Percentiles rank a stretch among this genome's conserved stretches.
phyloP scores from a whole-genome alignment of 2,329 filamentous ascomycete species.

The Corinectria fuckeliana region DNA sequence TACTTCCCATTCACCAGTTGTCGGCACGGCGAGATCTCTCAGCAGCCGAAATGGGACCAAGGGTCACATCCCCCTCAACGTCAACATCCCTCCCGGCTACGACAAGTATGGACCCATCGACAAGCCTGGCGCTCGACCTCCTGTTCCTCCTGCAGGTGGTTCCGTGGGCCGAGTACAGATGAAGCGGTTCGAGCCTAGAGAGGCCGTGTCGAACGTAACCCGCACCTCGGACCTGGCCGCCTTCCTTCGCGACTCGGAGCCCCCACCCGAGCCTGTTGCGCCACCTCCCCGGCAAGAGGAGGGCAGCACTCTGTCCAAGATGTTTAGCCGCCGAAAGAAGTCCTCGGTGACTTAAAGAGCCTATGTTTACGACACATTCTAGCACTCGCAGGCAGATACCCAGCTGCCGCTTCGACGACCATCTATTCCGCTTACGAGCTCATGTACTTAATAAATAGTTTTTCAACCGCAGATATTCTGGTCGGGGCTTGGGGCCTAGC shows the following conservation, averaged over 20 bases:
- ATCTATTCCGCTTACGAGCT: conserved; percentile 35
- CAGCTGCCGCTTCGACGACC: conserved; percentile 24
- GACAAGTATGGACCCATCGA: conserved; percentile 50
- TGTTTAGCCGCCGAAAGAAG: conserved; percentile 60
- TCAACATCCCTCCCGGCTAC: conserved; percentile 54
- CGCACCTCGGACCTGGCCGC: conserved; percentile 73
- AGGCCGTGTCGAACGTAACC: conserved; percentile 56
- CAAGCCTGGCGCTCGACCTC: conserved; percentile 25
- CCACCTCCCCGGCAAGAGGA: conserved; percentile 45
- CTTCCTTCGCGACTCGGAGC: conserved; percentile 73
- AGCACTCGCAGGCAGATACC: conserved; percentile 14
- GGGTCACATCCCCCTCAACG: conserved; percentile 61
- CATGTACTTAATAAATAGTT: conserved; percentile 38
- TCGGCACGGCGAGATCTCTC: conserved; percentile 44
- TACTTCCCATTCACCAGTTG: conserved; percentile 33
- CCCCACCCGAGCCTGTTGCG: conserved; percentile 54
- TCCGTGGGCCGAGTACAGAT: conserved; percentile 54
- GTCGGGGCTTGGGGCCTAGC: conserved; percentile 5
- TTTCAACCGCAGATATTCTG: conserved; percentile 23
- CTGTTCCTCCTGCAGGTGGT: conserved; percentile 29
- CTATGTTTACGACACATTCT: conserved; percentile 24
- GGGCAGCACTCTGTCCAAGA: conserved; percentile 52
- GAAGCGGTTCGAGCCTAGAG: conserved; percentile 66
- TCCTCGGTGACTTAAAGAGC: conserved; percentile 40
- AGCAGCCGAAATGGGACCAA: conserved; percentile 47